Evolutionary conservation across 768 basidiomycete genomes (phyloP).

Genomic region (Dendrothele bispora): DNA sequence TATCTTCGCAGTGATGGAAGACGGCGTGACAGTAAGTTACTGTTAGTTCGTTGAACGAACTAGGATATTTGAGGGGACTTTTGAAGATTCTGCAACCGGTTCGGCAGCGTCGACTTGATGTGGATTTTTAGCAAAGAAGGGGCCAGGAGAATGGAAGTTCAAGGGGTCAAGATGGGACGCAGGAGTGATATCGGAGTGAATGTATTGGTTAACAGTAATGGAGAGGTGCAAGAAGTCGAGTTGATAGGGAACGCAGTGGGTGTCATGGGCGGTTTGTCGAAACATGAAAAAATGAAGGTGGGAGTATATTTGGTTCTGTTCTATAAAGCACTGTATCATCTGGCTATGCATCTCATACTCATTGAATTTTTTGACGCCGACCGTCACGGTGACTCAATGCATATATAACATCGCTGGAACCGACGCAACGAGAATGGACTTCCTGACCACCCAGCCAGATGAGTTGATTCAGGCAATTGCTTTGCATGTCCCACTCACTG

Average conservation of each 20-base stretch:
- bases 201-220: slow-evolving; percentile 30
- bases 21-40: slow-evolving; percentile 31
- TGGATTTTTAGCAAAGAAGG: slow-evolving; percentile 39
- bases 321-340: too few species aligned
- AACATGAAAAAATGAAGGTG: too few species aligned
- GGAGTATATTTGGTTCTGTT: too few species aligned
- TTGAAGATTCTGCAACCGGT: slow-evolving; percentile 49
- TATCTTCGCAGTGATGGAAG: slow-evolving; percentile 31
- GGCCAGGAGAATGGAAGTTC: slow-evolving; percentile 35
- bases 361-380: too few species aligned
- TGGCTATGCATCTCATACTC: too few species aligned
- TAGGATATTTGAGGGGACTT: slow-evolving; percentile 38
- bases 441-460: too few species aligned
- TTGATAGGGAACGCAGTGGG: slow-evolving; percentile 40
- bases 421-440: too few species aligned
- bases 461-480: too few species aligned
- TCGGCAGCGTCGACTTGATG: slow-evolving; percentile 44
- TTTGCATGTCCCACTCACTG: too few species aligned
- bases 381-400: too few species aligned
- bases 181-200: slow-evolving; percentile 40
- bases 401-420: too few species aligned
- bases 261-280: slow-evolving; percentile 35
- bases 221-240: slow-evolving; percentile 30
- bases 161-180: slow-evolving; percentile 48
- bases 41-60: too few species aligned